A percentile compares a stretch with the other conserved stretches of the same genome.
Evolutionary conservation across 176 grass and related monocot genomes (phyloP).

Genomic region (Luzula sylvatica): DNA sequence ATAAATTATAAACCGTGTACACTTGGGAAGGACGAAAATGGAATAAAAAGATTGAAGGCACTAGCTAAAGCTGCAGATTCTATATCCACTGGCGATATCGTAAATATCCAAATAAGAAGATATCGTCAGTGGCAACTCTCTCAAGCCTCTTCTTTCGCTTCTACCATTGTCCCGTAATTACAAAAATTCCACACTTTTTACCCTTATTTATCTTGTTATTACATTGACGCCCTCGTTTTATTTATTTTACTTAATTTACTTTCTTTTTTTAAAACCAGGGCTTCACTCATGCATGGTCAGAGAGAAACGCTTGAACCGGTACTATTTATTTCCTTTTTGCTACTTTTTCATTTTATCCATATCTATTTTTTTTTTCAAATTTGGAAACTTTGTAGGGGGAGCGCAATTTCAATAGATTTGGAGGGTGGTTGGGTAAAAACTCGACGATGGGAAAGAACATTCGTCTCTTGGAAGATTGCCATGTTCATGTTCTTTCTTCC

Average conservation of each 20-base stretch:
- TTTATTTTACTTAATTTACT: background rate
- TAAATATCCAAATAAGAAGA: conserved; percentile 99
- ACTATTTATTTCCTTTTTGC: conserved; percentile 28
- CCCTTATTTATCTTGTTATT: background rate
- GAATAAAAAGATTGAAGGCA: conserved; percentile 87
- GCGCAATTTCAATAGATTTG: conserved; percentile 97
- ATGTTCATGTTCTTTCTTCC: conserved; percentile 90
- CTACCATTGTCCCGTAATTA: conserved; percentile 74
- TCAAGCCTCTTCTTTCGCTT: conserved; percentile 87
- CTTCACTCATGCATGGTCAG: conserved; percentile 84
- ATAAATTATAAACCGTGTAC: conserved; percentile 84
- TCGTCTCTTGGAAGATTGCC: conserved; percentile 87
- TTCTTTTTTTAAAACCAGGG: conserved; percentile 38
- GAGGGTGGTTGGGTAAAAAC: conserved; percentile 97
- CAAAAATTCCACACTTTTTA: background rate
- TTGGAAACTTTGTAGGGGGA: conserved; percentile 50
- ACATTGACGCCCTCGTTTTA: no score
- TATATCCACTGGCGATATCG: conserved; percentile 78
- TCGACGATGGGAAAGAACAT: conserved; percentile 88
- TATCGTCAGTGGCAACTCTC: conserved; percentile 95
- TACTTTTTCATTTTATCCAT: conserved; percentile 14
- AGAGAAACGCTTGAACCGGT: conserved; percentile 85
- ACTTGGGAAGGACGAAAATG: conserved; percentile 77
- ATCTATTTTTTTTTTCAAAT: conserved; percentile 15
- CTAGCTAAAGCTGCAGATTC: conserved; percentile 76